These are phyloP conservation scores for Russula abietina DNA, from an alignment of 768 basidiomycete species.

Conservation along the genomic window DNA sequence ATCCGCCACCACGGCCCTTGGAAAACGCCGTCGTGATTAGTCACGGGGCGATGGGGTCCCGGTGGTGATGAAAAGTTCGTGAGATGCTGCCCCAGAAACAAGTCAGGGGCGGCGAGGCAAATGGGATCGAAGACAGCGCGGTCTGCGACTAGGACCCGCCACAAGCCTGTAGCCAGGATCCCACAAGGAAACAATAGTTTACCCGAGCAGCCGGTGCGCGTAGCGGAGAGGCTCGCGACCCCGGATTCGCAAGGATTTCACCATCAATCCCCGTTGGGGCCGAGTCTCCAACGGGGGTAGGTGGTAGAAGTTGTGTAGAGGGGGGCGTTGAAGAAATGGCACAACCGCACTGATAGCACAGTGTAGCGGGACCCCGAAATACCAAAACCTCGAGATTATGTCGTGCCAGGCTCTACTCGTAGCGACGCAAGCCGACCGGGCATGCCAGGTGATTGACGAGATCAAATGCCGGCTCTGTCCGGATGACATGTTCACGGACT, in stretches of 20 bases:
- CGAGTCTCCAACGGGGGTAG: background rate
- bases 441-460: background rate
- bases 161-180: too few species aligned
- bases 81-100: too few species aligned
- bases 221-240: too few species aligned
- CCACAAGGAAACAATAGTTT: background rate
- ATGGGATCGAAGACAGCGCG: too few species aligned
- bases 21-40: too few species aligned
- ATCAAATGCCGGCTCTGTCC: constrained; percentile 4
- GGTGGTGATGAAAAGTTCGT: too few species aligned
- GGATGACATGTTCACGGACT: background rate
- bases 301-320: background rate
- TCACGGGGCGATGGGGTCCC: too few species aligned
- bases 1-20: too few species aligned
- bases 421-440: background rate
- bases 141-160: too few species aligned
- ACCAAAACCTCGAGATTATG: too few species aligned
- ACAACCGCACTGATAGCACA: background rate
- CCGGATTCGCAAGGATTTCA: background rate
- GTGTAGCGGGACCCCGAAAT: too few species aligned
- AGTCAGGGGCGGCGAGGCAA: too few species aligned
- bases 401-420: background rate
- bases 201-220: background rate
- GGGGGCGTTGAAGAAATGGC: background rate
- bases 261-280: background rate